Evolutionary conservation across 2,329 filamentous ascomycete species (phyloP).

Genomic region (Aspergillus hiratsukae): DNA sequence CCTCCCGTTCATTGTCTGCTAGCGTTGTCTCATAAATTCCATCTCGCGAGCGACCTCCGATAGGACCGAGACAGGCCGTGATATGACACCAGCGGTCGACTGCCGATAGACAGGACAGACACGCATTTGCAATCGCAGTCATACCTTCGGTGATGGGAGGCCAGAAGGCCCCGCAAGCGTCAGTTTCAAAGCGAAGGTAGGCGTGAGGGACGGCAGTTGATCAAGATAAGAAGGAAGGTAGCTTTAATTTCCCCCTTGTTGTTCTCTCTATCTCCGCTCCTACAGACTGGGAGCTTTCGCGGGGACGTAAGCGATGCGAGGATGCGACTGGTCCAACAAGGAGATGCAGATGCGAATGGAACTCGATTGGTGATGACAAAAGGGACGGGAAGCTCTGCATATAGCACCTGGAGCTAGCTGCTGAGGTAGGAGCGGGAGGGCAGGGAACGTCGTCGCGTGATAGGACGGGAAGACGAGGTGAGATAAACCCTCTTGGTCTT

Average conservation of each 20-base stretch:
- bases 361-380: constrained; percentile 13
- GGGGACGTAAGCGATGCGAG: neutral
- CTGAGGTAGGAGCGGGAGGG: constrained; percentile 17
- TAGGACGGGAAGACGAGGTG: constrained; percentile 10
- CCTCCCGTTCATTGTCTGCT: constrained; percentile 93
- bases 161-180: constrained; percentile 23
- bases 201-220: constrained; percentile 5
- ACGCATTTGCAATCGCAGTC: constrained; percentile 38
- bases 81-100: constrained; percentile 43
- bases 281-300: neutral
- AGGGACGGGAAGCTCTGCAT: constrained; percentile 17
- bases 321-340: constrained; percentile 1
- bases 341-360: constrained; percentile 2
- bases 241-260: neutral
- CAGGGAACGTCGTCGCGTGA: constrained; percentile 25
- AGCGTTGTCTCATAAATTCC: constrained; percentile 80
- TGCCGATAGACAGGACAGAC: constrained; percentile 39
- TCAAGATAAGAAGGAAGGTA: constrained; percentile 5
- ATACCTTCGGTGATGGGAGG: constrained; percentile 26
- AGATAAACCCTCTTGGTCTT: neutral
- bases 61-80: constrained; percentile 36
- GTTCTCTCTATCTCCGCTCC: neutral
- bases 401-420: constrained; percentile 14
- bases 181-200: constrained; percentile 12
- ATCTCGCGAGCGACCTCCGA: constrained; percentile 69